Conservation (phyloP, 2,329 filamentous ascomycete species). For the Coleophoma cylindrospora region DNA sequence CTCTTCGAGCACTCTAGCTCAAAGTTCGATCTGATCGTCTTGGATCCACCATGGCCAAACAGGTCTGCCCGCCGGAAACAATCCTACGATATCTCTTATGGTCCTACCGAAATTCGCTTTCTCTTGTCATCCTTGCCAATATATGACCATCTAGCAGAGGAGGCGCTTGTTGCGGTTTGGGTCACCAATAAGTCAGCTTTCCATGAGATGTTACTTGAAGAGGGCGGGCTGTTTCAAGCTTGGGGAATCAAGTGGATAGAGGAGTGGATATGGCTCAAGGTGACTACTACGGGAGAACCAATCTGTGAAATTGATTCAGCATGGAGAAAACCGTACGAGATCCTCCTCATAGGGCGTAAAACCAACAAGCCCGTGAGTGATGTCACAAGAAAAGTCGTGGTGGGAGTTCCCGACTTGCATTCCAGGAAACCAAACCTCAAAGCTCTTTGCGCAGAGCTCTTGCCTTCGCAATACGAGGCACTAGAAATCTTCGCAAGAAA, state of each 20-base stretch:
- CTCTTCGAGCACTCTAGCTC: conserved; percentile 38
- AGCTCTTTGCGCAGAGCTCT: conserved; percentile 48
- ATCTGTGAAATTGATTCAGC: conserved; percentile 52
- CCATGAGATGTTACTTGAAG: conserved; percentile 47
- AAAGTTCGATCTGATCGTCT: conserved; percentile 60
- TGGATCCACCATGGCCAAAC: conserved; percentile 82
- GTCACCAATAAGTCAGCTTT: conserved; percentile 65
- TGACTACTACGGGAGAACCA: conserved; percentile 59
- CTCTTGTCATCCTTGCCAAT: conserved; percentile 55
- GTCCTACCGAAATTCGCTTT: conserved; percentile 35
- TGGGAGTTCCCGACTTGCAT: conserved; percentile 71
- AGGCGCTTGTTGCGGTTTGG: conserved; percentile 67
- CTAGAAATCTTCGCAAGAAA: conserved; percentile 77
- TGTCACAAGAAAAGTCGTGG: conserved; percentile 50
- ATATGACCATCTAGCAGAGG: conserved; percentile 42
- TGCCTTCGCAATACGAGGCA: conserved; percentile 44
- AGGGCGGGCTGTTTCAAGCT: conserved; percentile 52
- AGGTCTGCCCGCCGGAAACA: conserved; percentile 62
- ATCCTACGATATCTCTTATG: conserved; percentile 42
- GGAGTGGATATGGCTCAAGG: conserved; percentile 79
- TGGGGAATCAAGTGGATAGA: conserved; percentile 63
- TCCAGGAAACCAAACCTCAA: conserved; percentile 74
- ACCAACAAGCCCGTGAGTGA: background rate
- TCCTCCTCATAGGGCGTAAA: conserved; percentile 52
- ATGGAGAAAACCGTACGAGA: conserved; percentile 75